A percentile compares a stretch with the other conserved stretches of the same genome.
These are phyloP conservation scores for Lactarius psammicola DNA, from an alignment of 768 basidiomycete genomes.

Conservation along the genomic window DNA sequence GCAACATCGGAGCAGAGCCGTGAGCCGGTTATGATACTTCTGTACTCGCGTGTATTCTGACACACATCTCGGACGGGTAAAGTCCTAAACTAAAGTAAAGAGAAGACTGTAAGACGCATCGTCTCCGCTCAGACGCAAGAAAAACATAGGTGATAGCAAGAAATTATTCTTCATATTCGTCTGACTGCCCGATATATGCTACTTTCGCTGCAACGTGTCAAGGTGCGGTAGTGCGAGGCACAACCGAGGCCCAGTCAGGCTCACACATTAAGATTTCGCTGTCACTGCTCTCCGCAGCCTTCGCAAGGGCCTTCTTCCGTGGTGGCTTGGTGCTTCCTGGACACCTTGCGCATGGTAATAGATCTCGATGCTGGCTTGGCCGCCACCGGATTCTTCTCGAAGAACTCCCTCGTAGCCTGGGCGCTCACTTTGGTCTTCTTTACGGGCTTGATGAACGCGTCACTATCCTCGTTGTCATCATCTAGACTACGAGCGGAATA, in stretches of 20 bases:
- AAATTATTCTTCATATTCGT: constrained; percentile 41
- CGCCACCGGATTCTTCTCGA: constrained; percentile 40
- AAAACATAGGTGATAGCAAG: constrained; percentile 37
- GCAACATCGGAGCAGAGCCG: constrained; percentile 37
- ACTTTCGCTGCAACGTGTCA: constrained; percentile 41
- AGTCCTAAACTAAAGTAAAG: neutral
- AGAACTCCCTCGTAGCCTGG: constrained; percentile 54
- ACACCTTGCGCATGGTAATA: constrained; percentile 44
- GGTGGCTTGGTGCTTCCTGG: constrained; percentile 52
- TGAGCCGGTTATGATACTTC: constrained; percentile 16
- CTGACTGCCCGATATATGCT: constrained; percentile 43
- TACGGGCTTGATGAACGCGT: constrained; percentile 43
- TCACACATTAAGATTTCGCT: constrained; percentile 46
- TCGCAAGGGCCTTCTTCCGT: constrained; percentile 23
- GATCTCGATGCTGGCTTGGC: constrained; percentile 16
- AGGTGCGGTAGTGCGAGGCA: too few relatives aligned
- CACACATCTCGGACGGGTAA: neutral
- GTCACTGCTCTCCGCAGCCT: constrained; percentile 40
- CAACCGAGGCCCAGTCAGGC: constrained; percentile 39
- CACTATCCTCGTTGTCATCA: constrained; percentile 8
- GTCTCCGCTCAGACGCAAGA: constrained; percentile 28
- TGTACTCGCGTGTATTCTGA: constrained; percentile 13
- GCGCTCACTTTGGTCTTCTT: constrained; percentile 50
- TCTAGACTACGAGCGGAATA: constrained; percentile 4
- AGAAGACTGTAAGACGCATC: neutral